A percentile compares a stretch with the other conserved stretches of the same genome.
phyloP scores from a whole-genome alignment of 805 yeast species.

The Candida sanyiensis region DNA sequence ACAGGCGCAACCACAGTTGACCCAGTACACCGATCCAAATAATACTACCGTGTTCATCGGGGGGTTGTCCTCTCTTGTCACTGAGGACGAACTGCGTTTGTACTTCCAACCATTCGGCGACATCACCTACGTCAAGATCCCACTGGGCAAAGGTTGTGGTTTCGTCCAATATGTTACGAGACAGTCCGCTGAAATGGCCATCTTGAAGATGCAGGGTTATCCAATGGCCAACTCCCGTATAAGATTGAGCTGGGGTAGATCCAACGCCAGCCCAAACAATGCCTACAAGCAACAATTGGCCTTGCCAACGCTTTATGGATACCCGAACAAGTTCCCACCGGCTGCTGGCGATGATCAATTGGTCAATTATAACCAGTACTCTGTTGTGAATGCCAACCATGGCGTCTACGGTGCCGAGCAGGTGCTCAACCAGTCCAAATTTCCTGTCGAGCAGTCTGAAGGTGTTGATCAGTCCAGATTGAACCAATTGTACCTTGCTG shows the following conservation, averaged over 20 bases:
- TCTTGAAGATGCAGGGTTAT: conserved; percentile 83
- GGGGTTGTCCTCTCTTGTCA: conserved; percentile 53
- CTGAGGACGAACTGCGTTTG: conserved; percentile 55
- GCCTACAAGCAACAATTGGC: conserved; percentile 23
- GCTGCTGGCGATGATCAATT: neutral
- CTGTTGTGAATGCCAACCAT: conserved; percentile 4
- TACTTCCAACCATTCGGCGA: conserved; percentile 66
- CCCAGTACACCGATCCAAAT: conserved; percentile 70
- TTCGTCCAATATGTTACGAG: conserved; percentile 78
- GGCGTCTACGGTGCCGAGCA: conserved; percentile 16
- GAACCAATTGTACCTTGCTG: conserved; percentile 49
- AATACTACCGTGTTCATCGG: conserved; percentile 73
- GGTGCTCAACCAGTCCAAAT: conserved; percentile 12
- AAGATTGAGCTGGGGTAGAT: conserved; percentile 84
- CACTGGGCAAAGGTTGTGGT: conserved; percentile 73
- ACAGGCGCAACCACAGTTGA: conserved; percentile 49
- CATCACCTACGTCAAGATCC: conserved; percentile 72
- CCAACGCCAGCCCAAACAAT: conserved; percentile 27
- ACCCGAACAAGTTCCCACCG: conserved; percentile 6
- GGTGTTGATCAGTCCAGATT: conserved; percentile 35
- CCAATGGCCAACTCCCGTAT: conserved; percentile 81
- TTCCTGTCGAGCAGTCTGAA: conserved; percentile 29
- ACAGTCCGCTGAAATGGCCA: conserved; percentile 80
- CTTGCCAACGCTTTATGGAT: conserved; percentile 23
- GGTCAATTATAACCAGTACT: conserved; percentile 5